Evolutionary conservation across 192 early-diverging fungal genomes (phyloP).

Genomic region (Globomyces pollinis-pini): DNA sequence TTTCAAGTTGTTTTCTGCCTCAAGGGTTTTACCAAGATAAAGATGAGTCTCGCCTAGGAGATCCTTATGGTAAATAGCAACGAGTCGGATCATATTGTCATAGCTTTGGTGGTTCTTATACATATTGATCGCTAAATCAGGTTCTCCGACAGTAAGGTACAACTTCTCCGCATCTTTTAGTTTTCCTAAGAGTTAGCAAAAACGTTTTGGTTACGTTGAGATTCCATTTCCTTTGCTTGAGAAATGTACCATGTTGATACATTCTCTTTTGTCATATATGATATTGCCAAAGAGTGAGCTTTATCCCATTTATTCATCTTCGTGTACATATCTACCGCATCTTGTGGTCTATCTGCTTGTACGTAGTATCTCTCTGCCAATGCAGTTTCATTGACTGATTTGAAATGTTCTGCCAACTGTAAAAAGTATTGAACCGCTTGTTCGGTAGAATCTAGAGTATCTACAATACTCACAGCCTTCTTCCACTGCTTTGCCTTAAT

Average conservation of each 20-base stretch:
- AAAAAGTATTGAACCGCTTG: slow-evolving; percentile 40
- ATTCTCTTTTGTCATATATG: slow-evolving; percentile 51
- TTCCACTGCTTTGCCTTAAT: slow-evolving; percentile 54
- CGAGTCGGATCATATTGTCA: slow-evolving; percentile 58
- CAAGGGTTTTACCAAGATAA: slow-evolving; percentile 53
- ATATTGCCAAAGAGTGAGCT: slow-evolving; percentile 50
- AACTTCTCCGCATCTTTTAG: slow-evolving; percentile 58
- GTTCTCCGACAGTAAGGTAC: slow-evolving; percentile 52
- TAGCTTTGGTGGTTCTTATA: slow-evolving; percentile 64
- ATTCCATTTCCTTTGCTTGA: slow-evolving; percentile 55
- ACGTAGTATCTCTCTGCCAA: slow-evolving; percentile 57
- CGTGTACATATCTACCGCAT: slow-evolving; percentile 61
- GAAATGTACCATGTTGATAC: slow-evolving; percentile 50
- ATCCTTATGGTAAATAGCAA: slow-evolving; percentile 55
- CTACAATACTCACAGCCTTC: slow-evolving; percentile 52
- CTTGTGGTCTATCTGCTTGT: slow-evolving; percentile 44
- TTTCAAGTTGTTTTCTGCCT: slow-evolving; percentile 54
- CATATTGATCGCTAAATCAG: slow-evolving; percentile 63
- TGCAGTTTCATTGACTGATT: slow-evolving; percentile 26
- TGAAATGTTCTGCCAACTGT: slow-evolving; percentile 49
- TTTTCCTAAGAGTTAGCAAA: no score
- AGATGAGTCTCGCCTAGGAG: slow-evolving; percentile 52
- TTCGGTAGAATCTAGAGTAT: slow-evolving; percentile 47
- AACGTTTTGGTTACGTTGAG: no score
- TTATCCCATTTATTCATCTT: slow-evolving; percentile 53